phyloP scores from a whole-genome alignment of 495 filamentous ascomycete species.

The Immersiella caudata region DNA sequence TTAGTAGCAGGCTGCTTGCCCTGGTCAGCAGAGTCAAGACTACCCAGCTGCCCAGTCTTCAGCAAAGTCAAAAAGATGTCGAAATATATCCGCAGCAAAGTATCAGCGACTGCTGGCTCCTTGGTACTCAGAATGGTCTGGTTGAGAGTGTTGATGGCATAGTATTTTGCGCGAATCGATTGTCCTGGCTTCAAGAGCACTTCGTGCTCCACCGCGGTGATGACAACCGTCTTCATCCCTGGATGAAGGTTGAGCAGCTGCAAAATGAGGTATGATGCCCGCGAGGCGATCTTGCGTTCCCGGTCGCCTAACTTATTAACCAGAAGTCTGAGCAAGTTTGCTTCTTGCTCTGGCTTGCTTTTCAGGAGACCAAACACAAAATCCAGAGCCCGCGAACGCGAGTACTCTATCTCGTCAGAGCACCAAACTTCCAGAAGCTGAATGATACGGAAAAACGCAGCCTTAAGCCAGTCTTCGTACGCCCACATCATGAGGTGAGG shows the following conservation, averaged over 20 bases:
- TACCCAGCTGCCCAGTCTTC: slow-evolving; percentile 56
- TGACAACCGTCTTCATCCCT: slow-evolving; percentile 86
- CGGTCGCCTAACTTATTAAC: slow-evolving; percentile 96
- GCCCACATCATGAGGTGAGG: slow-evolving; percentile 85
- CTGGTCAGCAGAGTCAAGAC: slow-evolving; percentile 24
- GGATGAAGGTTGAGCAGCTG: slow-evolving; percentile 87
- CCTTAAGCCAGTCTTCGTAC: slow-evolving; percentile 93
- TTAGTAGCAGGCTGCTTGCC: slow-evolving; percentile 29
- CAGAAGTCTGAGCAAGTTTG: slow-evolving; percentile 84
- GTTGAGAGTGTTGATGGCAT: slow-evolving; percentile 93
- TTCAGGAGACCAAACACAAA: slow-evolving; percentile 87
- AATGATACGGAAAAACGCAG: slow-evolving; percentile 85
- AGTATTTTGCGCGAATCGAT: slow-evolving; percentile 86
- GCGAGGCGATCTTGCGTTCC: slow-evolving; percentile 90
- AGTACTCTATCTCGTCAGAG: slow-evolving; percentile 90
- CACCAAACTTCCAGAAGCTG: slow-evolving; percentile 89
- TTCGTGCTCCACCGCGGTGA: slow-evolving; percentile 81
- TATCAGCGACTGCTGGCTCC: slow-evolving; percentile 80
- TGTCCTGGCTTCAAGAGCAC: slow-evolving; percentile 86
- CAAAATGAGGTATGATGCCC: slow-evolving; percentile 87
- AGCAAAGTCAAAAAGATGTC: slow-evolving; percentile 73
- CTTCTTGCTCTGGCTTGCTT: slow-evolving; percentile 96
- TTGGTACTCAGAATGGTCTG: slow-evolving; percentile 87
- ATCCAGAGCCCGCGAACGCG: slow-evolving; percentile 79
- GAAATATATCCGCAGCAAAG: slow-evolving; percentile 88